phyloP scores from a whole-genome alignment of 106 monocot species.

The Acorus calamus region DNA sequence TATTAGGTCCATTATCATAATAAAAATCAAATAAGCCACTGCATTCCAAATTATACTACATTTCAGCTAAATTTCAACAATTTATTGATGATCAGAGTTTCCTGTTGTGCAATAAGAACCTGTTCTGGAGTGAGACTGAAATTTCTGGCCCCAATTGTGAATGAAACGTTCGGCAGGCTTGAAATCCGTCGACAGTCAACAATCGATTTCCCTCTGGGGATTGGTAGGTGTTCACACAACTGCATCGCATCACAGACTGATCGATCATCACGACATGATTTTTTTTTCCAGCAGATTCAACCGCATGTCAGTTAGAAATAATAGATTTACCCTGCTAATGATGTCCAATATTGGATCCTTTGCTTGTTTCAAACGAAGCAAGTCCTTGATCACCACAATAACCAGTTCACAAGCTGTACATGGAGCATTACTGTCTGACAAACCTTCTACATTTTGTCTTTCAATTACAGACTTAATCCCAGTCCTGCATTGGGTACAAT shows the following conservation, averaged over 20 bases:
- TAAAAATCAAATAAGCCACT: too few species aligned
- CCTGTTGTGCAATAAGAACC: constrained; percentile 15
- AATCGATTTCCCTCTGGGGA: constrained; percentile 57
- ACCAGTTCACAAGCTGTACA: constrained; percentile 80
- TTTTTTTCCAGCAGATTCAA: not conserved
- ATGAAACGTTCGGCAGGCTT: constrained; percentile 57
- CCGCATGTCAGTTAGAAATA: not conserved
- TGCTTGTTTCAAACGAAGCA: constrained; percentile 44
- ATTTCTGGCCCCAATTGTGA: constrained; percentile 48
- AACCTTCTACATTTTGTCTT: constrained; percentile 10
- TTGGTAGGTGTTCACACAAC: constrained; percentile 74
- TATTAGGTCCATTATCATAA: too few species aligned
- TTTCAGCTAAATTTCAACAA: too few species aligned
- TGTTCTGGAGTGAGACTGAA: constrained; percentile 65
- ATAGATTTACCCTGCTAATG: constrained; percentile 41
- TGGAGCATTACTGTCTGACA: constrained; percentile 20
- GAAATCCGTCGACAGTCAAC: constrained; percentile 45
- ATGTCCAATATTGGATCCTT: constrained; percentile 49
- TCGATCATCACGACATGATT: not conserved
- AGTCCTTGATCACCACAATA: constrained; percentile 61
- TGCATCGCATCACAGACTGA: constrained; percentile 5
- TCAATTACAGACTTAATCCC: constrained; percentile 53
- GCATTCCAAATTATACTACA: too few species aligned
- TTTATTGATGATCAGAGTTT: too few species aligned
- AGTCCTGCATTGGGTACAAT: constrained; percentile 23